Conservation (phyloP, 78 protist genomes). For the Dictyostelium citrinum region DNA sequence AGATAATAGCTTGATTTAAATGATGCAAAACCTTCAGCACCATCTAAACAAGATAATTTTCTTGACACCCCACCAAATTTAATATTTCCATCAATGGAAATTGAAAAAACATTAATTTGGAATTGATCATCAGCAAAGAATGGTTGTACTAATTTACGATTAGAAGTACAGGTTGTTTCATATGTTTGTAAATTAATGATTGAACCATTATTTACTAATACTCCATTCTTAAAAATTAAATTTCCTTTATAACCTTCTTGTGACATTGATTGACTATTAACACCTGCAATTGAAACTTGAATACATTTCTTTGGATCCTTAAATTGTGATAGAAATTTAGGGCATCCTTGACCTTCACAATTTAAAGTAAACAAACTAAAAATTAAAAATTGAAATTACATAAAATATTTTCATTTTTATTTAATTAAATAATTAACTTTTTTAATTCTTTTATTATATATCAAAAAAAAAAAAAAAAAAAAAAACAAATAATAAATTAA, state of each 20-base stretch:
- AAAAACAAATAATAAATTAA: no score
- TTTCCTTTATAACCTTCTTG: conserved; percentile 8
- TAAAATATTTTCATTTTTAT: background rate
- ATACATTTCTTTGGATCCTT: background rate
- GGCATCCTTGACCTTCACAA: background rate
- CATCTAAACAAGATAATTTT: background rate
- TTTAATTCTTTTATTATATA: background rate
- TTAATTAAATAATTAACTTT: background rate
- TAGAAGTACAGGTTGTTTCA: background rate
- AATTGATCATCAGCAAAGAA: conserved; percentile 7
- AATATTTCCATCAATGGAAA: background rate
- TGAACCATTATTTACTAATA: background rate
- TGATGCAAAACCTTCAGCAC: background rate
- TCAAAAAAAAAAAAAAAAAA: background rate
- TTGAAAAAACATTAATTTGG: background rate
- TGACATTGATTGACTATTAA: background rate
- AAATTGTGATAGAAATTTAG: background rate
- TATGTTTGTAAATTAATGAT: conserved; percentile 2
- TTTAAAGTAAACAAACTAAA: background rate
- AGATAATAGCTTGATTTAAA: background rate
- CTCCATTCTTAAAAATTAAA: background rate
- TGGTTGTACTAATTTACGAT: background rate
- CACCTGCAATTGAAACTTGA: background rate
- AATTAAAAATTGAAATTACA: background rate
- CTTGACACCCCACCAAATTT: background rate